Base-by-base conservation (phyloP, 495 filamentous ascomycete genomes). In the Neurospora cerealis region DNA sequence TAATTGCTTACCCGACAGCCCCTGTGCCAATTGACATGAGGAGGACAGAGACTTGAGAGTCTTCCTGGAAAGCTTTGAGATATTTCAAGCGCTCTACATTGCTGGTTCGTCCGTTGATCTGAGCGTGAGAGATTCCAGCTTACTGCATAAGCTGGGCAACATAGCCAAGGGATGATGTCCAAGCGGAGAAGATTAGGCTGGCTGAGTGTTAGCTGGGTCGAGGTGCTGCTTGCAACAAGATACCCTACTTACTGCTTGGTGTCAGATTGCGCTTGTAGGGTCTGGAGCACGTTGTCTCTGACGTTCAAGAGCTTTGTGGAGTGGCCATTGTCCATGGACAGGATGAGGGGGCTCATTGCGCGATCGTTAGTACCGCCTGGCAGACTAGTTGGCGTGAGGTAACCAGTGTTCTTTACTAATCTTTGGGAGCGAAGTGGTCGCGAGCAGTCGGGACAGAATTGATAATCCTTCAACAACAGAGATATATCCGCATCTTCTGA, bases 21-120 rank as follows among this genome's bases (percentile, higher is more conserved):
- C 85, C 85, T 34, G 82, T 83, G 1, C 83, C 83, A 28, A 82
- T 79, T 0, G 84, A 85, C 79, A 86, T 86, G 13, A 86, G 76
- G 4, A 85, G 70, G 6, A 83, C 80, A 42, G 76, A 75, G 8
- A 76, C 70, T 4, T 75, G 32, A 11, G 74, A 71, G 38, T 80
- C 40, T 10, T 73, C 69, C 5, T 77, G 78, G 62, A 85, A 84
- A 17, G 42, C 42, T 6, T n/a, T 44, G 42, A 44, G 0, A 44
- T 44, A 17, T 44, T 8, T n/a, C 17, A n/a, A 19, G 17, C 42
- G 42, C 42, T 44, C 19, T n/a, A 17, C 42, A 6, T 44, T n/a
- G 7, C 19, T 44, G 19, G 42, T 44, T 44, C 42, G 42, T 44
- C 42, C 42, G 6, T n/a, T 17, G 42, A 44, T 44, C 19, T 44